phyloP scores from a whole-genome alignment of 345 rosid species.

The Turnera subulata region DNA sequence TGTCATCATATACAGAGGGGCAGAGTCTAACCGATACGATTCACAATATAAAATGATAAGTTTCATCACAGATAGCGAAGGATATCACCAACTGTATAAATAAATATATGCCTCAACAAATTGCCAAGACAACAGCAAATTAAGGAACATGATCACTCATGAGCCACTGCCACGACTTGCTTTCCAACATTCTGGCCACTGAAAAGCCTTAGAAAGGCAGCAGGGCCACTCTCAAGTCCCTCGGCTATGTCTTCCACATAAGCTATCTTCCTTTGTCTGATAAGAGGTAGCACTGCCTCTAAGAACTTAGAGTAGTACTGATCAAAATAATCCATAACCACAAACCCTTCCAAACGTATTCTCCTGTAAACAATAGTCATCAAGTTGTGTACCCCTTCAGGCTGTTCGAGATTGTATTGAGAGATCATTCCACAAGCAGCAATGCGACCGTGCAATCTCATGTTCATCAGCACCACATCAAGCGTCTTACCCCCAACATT shows the following conservation, averaged over 20 bases:
- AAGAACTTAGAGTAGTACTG: slow-evolving; percentile 8
- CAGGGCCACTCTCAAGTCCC: slow-evolving; percentile 13
- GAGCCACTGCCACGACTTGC: too few relatives aligned
- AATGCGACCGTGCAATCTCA: slow-evolving; percentile 12
- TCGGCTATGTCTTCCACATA: slow-evolving; percentile 12
- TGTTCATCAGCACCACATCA: slow-evolving; percentile 12
- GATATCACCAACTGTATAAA: too few relatives aligned
- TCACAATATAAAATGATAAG: too few relatives aligned
- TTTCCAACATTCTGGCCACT: slow-evolving; percentile 2
- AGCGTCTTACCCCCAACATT: slow-evolving; percentile 18
- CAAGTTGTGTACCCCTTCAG: slow-evolving; percentile 26
- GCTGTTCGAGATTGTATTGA: slow-evolving; percentile 12
- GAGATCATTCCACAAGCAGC: slow-evolving; percentile 14
- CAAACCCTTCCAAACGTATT: slow-evolving; percentile 24
- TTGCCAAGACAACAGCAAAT: too few relatives aligned
- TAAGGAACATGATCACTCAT: too few relatives aligned
- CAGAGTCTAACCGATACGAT: too few relatives aligned
- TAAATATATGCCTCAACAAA: too few relatives aligned
- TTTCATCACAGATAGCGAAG: too few relatives aligned
- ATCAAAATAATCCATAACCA: not conserved
- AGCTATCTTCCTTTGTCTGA: slow-evolving; percentile 6
- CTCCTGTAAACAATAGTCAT: slow-evolving; percentile 8
- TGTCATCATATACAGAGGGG: too few relatives aligned
- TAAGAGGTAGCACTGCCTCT: slow-evolving; percentile 11
- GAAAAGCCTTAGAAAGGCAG: slow-evolving; percentile 17